Percentiles rank a stretch among this genome's conserved stretches.
Conservation (phyloP, 1,284 basidiomycete genomes). For the Leccinum pseudoinsigne region DNA sequence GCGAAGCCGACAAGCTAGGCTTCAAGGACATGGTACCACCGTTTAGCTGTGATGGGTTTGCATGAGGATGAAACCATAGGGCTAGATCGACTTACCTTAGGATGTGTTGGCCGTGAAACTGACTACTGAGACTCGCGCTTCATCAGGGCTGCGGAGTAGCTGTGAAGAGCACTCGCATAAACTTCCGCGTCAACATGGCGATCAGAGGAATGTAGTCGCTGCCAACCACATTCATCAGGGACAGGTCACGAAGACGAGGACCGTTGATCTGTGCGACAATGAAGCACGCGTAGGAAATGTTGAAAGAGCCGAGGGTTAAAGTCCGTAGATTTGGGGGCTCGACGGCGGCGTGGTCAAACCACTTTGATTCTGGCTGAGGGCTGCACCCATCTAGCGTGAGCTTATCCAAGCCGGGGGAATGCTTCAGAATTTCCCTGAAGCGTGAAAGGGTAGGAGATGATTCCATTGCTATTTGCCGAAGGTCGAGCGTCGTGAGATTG, state of each 20-base stretch:
- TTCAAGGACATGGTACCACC: constrained; percentile 40
- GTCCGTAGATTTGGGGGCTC: constrained; percentile 46
- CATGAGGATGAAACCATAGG: constrained; percentile 20
- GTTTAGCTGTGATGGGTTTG: constrained; percentile 32
- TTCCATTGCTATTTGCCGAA: constrained; percentile 54
- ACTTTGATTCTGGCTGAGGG: constrained; percentile 38
- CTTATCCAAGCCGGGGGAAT: constrained; percentile 48
- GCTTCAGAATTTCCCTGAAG: constrained; percentile 52
- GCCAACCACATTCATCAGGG: constrained; percentile 49
- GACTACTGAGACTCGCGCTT: constrained; percentile 65
- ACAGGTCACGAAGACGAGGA: constrained; percentile 53
- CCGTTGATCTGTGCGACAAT: constrained; percentile 47
- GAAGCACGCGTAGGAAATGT: constrained; percentile 43
- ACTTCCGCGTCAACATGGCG: constrained; percentile 42
- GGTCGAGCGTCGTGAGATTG: constrained; percentile 58
- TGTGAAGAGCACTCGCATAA: constrained; percentile 44
- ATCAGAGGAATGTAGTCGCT: constrained; percentile 51
- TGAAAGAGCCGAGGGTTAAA: constrained; percentile 55
- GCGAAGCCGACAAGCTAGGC: constrained; percentile 24
- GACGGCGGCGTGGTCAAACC: constrained; percentile 37
- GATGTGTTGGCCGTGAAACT: constrained; percentile 38
- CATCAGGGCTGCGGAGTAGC: constrained; percentile 71
- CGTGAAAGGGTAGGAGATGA: constrained; percentile 45
- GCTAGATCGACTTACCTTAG: constrained; percentile 15
- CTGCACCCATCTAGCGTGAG: constrained; percentile 60